Base-by-base conservation (phyloP, 768 basidiomycete genomes). In the Tephrocybe rancida region DNA sequence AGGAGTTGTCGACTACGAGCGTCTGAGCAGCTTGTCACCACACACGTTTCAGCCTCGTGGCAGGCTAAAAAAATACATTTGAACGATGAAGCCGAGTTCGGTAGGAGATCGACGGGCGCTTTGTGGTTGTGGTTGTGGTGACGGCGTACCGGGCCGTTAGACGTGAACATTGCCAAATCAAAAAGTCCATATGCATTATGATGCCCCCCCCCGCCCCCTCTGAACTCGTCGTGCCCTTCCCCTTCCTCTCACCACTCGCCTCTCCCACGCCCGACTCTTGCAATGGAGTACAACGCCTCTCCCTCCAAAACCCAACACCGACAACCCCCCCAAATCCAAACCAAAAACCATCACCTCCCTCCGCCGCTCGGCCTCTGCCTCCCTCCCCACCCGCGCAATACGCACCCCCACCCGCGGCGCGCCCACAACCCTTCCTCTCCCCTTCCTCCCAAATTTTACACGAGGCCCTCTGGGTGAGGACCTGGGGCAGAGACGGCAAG, bases 291-390 rank as follows among this genome's bases (percentile, higher is more conserved):
- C 38, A 27, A 41, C 29, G 46, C 6, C 5, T 54, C 53, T 16
- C 30, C 39, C 13, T 21, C 3, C 10, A 13, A 29, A 13, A 39
- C 32, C 39, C 41, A 48, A 52, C 39, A 39, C 56, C 19, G 25
- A 38, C 39, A 65, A 72, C 29, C 58, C 60, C 4, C 64, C 76
- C 27, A 86, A 86, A 61, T 74, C 82, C 34, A 92, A 90, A 66
- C 90, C 90, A n/a, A 93, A 92, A 65, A 84, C 86, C 16, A 81
- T 85, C 5, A 92, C 92, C 3, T 82, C 91, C 1, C 80, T 93
- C 3, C 82, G 94, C 41, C 84, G 93, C 42, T 82, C 92, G 6
- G 94, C 94, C 14, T 82, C 90, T 14, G 93, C 83, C 5, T 97
- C 94, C 2, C 77, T 91, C 38, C 87, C 92, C 6, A 91, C 96